These are phyloP conservation scores for Herpotrichia juniperi DNA, from an alignment of 2,329 filamentous ascomycete genomes.

Conservation along the genomic window DNA sequence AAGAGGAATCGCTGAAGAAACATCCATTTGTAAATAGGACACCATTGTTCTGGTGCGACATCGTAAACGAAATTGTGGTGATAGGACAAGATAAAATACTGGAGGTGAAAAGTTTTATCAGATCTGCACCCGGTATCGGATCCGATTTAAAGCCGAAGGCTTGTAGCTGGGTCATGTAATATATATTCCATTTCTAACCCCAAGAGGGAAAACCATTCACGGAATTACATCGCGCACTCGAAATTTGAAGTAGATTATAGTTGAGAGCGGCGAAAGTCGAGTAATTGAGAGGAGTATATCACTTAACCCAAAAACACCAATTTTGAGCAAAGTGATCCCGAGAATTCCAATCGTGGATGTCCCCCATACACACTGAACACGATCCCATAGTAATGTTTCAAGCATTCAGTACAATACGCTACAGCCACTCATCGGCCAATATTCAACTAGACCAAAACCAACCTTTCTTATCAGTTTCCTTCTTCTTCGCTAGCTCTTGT, in stretches of 20 bases:
- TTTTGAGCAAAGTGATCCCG: not conserved
- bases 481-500: slow-evolving; percentile 5
- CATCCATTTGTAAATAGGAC: slow-evolving; percentile 35
- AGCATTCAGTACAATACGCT: not conserved
- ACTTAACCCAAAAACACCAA: not conserved
- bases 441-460: slow-evolving; percentile 41
- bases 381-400: not conserved
- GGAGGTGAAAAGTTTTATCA: not conserved
- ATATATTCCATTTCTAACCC: too few relatives aligned
- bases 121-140: slow-evolving; percentile 7
- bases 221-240: too few relatives aligned
- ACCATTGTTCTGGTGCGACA: slow-evolving; percentile 1
- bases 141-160: slow-evolving; percentile 8
- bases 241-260: too few relatives aligned
- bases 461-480: slow-evolving; percentile 20
- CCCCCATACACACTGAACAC: not conserved
- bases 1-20: slow-evolving; percentile 23
- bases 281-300: not conserved
- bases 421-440: not conserved
- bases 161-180: not conserved
- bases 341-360: not conserved
- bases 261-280: not conserved
- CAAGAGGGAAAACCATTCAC: too few relatives aligned
- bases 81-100: not conserved
- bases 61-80: not conserved